Conservation (phyloP, 2,329 filamentous ascomycete species). For the Thielaviopsis musarum region DNA sequence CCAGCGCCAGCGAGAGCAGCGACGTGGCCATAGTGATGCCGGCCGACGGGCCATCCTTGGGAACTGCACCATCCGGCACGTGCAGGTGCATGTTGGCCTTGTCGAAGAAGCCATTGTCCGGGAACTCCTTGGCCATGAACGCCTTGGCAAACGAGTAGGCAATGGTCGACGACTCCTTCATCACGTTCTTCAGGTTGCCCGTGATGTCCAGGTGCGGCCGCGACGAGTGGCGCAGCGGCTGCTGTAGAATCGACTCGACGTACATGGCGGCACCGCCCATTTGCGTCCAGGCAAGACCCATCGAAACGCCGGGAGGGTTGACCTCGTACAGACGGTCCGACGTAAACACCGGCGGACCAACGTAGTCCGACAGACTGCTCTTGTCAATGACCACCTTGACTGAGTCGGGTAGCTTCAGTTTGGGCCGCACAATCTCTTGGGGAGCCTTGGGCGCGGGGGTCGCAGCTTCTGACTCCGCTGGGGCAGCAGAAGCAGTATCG, state of each 20-base stretch:
- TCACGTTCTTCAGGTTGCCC: conserved; percentile 85
- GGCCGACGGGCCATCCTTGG: conserved; percentile 83
- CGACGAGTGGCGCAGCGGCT: conserved; percentile 54
- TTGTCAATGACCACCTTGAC: conserved; percentile 79
- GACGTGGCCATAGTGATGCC: conserved; percentile 98
- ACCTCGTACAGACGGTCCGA: conserved; percentile 89
- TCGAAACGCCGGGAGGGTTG: conserved; percentile 84
- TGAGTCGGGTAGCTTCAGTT: conserved; percentile 66
- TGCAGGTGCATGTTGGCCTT: conserved; percentile 90
- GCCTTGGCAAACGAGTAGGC: conserved; percentile 94
- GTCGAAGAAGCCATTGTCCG: conserved; percentile 89
- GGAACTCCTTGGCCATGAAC: conserved; percentile 67
- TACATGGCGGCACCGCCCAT: conserved; percentile 95
- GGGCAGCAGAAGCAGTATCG: conserved; percentile 13
- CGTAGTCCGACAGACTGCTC: conserved; percentile 88
- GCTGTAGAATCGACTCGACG: conserved; percentile 89
- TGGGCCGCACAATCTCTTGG: conserved; percentile 50
- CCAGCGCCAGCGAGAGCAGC: conserved; percentile 67
- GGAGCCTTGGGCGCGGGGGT: conserved; percentile 17
- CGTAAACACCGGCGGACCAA: conserved; percentile 88
- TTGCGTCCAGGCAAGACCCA: conserved; percentile 96
- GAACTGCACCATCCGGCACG: conserved; percentile 89
- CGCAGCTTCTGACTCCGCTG: conserved; percentile 15
- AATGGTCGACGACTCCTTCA: conserved; percentile 94
- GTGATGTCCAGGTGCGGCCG: conserved; percentile 75